A percentile compares a stretch with the other conserved stretches of the same genome.
phyloP scores from a whole-genome alignment of 1,284 basidiomycete genomes.

The Tylopilus orsonianus region DNA sequence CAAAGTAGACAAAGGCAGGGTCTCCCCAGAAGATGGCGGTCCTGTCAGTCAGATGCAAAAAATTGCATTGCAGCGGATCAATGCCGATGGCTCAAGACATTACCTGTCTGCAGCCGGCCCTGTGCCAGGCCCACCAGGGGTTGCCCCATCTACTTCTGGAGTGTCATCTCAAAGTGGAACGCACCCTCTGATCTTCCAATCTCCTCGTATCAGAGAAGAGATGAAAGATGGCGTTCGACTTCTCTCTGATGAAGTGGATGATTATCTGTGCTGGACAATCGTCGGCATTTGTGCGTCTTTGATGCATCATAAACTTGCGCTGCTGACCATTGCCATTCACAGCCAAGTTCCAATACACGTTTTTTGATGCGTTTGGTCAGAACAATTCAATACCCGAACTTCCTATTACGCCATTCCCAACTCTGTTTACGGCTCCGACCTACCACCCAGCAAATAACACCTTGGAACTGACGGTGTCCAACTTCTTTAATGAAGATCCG shows the following conservation, averaged over 20 bases:
- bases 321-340: constrained; percentile 23
- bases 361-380: constrained; percentile 85
- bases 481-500: constrained; percentile 78
- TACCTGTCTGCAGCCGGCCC: constrained; percentile 83
- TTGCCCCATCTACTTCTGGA: constrained; percentile 63
- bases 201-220: constrained; percentile 72
- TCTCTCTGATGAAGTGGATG: constrained; percentile 85
- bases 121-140: constrained; percentile 70
- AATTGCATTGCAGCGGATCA: constrained; percentile 85
- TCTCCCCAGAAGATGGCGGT: constrained; percentile 79
- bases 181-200: constrained; percentile 75
- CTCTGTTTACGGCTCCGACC: constrained; percentile 76
- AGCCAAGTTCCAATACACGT: constrained; percentile 94
- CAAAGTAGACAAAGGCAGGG: constrained; percentile 90
- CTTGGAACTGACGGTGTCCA: constrained; percentile 80
- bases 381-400: constrained; percentile 72
- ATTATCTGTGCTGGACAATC: constrained; percentile 95
- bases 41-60: constrained; percentile 97
- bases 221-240: constrained; percentile 68
- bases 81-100: constrained; percentile 75
- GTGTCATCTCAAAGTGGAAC: constrained; percentile 73
- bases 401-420: constrained; percentile 88
- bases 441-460: constrained; percentile 74
- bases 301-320: constrained; percentile 8
- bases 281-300: constrained; percentile 84